phyloP scores from a whole-genome alignment of 345 rosid genomes.

The Eucalyptus melliodora region DNA sequence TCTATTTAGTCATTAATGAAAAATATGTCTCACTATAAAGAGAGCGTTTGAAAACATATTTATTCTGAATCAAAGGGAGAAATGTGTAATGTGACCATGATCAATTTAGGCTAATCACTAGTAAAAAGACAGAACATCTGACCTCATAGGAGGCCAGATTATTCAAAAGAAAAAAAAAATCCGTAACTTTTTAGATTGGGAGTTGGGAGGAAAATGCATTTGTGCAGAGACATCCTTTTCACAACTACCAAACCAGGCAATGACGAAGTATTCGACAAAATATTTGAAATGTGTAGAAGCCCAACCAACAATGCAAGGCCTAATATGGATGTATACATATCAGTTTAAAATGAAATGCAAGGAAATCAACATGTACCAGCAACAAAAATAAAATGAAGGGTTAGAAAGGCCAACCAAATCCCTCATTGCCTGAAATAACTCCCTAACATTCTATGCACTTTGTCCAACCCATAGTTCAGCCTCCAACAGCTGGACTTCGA shows the following conservation, averaged over 20 bases:
- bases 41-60: too few relatives aligned
- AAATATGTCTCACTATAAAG: background rate
- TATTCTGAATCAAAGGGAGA: too few relatives aligned
- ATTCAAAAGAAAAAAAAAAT: background rate
- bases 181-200: background rate
- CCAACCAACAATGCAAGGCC: background rate
- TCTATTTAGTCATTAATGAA: background rate
- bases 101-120: background rate
- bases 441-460: slow-evolving; percentile 92
- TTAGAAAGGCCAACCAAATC: slow-evolving; percentile 51
- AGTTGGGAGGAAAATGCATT: background rate
- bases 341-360: background rate
- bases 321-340: background rate
- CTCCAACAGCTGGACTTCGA: slow-evolving; percentile 82
- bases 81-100: background rate
- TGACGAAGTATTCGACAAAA: slow-evolving; percentile 19
- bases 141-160: background rate
- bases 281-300: background rate
- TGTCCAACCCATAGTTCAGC: slow-evolving; percentile 98
- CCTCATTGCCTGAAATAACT: slow-evolving; percentile 89
- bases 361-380: background rate
- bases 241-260: background rate
- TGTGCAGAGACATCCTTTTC: background rate
- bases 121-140: background rate
- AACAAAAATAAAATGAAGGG: background rate